phyloP scores from a whole-genome alignment of 1,284 basidiomycete species.

The Abortiporus biennis region DNA sequence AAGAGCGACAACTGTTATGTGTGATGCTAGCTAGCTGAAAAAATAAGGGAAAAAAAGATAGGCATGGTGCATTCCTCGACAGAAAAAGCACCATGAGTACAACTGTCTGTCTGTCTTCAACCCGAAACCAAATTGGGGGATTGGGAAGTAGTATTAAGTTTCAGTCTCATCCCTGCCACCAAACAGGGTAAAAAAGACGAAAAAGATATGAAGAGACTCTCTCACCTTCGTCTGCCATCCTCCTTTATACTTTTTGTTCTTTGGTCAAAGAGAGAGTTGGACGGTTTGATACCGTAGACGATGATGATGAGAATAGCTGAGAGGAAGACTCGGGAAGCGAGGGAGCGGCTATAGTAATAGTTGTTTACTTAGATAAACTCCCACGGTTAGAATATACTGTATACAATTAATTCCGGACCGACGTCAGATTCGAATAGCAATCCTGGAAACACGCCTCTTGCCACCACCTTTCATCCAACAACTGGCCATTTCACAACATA shows the following conservation, averaged over 20 bases:
- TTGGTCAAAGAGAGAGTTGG: neutral
- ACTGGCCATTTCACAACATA: no score
- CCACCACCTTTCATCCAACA: no score
- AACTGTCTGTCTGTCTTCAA: conserved; percentile 27
- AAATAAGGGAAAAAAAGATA: conserved; percentile 23
- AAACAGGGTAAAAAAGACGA: conserved; percentile 9
- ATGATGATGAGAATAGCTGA: no score
- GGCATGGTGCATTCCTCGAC: conserved; percentile 46
- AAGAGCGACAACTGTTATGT: conserved; percentile 13
- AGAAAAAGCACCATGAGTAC: conserved; percentile 58
- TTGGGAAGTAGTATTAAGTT: neutral
- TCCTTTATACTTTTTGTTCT: neutral
- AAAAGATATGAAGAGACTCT: neutral
- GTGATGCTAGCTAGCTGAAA: conserved; percentile 47
- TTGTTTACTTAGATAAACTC: no score
- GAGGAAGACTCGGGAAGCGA: no score
- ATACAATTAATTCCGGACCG: no score
- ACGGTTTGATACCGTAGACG: neutral
- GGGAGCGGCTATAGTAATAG: no score
- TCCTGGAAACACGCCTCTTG: no score
- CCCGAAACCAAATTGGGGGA: conserved; percentile 17
- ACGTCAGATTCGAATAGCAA: no score
- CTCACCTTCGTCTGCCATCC: conserved; percentile 7
- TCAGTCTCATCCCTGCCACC: conserved; percentile 6
- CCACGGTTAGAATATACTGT: conserved; percentile 1